Evolutionary conservation across 179 eudicot species (phyloP).

Genomic region (Heliamphora ciliata): DNA sequence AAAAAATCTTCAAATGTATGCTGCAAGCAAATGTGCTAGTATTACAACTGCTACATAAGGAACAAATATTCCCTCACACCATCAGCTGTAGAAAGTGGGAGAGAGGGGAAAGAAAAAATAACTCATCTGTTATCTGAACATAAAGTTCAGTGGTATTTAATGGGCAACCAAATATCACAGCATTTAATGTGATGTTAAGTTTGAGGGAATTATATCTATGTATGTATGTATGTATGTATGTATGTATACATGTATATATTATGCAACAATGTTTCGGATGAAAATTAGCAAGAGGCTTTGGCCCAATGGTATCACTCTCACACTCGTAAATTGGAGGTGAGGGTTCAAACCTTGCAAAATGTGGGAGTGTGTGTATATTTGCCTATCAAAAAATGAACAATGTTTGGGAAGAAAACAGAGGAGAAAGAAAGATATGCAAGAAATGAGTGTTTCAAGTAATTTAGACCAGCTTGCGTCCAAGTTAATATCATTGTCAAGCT

Average conservation of each 20-base stretch:
- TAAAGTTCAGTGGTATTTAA: neutral
- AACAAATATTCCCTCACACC: no score
- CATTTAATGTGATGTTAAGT: neutral
- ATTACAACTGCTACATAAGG: neutral
- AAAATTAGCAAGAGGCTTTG: no score
- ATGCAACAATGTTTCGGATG: no score
- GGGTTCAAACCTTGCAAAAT: no score
- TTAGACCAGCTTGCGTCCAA: neutral
- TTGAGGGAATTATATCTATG: no score
- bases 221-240: no score
- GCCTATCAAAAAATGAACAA: neutral
- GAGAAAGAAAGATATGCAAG: neutral
- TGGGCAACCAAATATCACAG: neutral
- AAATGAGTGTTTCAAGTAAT: neutral
- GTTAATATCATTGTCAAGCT: constrained; percentile 4
- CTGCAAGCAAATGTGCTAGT: neutral
- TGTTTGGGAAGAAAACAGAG: neutral
- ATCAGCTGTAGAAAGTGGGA: no score
- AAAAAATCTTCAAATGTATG: neutral
- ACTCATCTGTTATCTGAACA: neutral
- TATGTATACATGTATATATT: no score
- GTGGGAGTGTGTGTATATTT: no score
- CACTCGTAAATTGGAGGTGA: no score
- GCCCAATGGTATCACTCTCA: no score
- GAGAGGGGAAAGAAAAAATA: no score